Percentiles rank a stretch among this genome's conserved stretches.
These are phyloP conservation scores for Picea abies DNA, from an alignment of 83 land plant species.

Conservation along the genomic window DNA sequence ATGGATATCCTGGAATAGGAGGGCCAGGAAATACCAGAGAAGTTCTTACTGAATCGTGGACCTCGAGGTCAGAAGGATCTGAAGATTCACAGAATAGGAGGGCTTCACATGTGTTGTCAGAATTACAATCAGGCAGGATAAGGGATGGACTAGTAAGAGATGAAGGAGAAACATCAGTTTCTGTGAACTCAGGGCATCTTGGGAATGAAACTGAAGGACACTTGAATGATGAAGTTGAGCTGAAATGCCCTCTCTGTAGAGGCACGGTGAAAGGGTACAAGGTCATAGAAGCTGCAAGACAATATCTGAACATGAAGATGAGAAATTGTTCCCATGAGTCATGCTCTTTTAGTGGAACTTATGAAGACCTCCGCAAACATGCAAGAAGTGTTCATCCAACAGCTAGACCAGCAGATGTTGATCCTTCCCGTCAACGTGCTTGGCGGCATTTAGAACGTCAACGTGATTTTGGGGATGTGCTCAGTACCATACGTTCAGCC, in stretches of 20 bases:
- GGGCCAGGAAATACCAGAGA: conserved; percentile 2
- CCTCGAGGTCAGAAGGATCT: conserved; percentile 8
- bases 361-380: conserved; percentile 71
- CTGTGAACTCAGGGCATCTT: background rate
- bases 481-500: conserved; percentile 79
- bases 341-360: conserved; percentile 68
- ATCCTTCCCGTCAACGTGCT: conserved; percentile 72
- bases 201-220: conserved; percentile 1
- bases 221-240: conserved; percentile 10
- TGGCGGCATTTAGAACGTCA: conserved; percentile 78
- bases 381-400: conserved; percentile 72
- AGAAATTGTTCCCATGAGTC: conserved; percentile 73
- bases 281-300: conserved; percentile 63
- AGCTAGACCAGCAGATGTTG: conserved; percentile 68
- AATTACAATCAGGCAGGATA: conserved; percentile 11
- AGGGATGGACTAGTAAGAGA: background rate
- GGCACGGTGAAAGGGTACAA: conserved; percentile 67
- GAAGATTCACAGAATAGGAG: conserved; percentile 5
- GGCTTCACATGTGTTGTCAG: too few relatives aligned
- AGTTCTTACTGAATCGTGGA: background rate
- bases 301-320: conserved; percentile 54
- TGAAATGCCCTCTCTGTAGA: conserved; percentile 81
- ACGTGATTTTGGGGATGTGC: conserved; percentile 68
- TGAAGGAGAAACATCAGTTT: background rate
- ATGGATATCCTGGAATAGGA: conserved; percentile 5